phyloP scores from a whole-genome alignment of 1,139 yeast genomes.

The Yamadazyma songkhlaensis region DNA sequence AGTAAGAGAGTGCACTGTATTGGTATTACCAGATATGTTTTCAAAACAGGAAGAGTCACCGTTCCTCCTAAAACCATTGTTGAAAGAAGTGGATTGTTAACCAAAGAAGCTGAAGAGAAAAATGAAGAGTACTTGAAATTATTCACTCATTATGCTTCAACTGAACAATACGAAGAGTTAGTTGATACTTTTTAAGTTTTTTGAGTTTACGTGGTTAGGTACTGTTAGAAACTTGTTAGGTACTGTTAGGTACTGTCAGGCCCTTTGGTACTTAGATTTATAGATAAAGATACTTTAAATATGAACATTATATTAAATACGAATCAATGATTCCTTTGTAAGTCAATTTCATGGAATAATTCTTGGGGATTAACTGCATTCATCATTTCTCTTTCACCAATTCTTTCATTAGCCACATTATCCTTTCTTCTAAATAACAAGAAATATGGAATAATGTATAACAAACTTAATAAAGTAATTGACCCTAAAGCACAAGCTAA shows the following conservation, averaged over 20 bases:
- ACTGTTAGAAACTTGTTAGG: background rate
- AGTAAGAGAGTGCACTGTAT: slow-evolving; percentile 49
- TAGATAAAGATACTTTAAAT: background rate
- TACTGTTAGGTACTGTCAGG: background rate
- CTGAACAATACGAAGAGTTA: slow-evolving; percentile 29
- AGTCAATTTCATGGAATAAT: slow-evolving; percentile 58
- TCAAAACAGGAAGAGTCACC: slow-evolving; percentile 66
- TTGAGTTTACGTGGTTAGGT: too few relatives aligned
- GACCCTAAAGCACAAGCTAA: slow-evolving; percentile 87
- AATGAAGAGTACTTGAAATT: slow-evolving; percentile 28
- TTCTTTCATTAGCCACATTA: slow-evolving; percentile 40
- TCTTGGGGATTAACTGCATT: slow-evolving; percentile 64
- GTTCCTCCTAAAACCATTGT: slow-evolving; percentile 62
- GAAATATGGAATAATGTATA: slow-evolving; percentile 56
- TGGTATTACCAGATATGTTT: slow-evolving; percentile 75
- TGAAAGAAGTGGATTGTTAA: slow-evolving; percentile 53
- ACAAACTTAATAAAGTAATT: slow-evolving; percentile 60
- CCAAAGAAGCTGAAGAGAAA: slow-evolving; percentile 46
- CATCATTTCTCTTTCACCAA: slow-evolving; percentile 67
- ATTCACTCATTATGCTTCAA: slow-evolving; percentile 27
- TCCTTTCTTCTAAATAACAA: slow-evolving; percentile 46
- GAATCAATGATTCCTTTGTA: slow-evolving; percentile 29
- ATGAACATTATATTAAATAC: too few relatives aligned
- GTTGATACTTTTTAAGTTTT: slow-evolving; percentile 11
- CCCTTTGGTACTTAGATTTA: background rate